Evolutionary conservation across 148 eudicot species (phyloP).

Genomic region (Camellia lanceoleosa): DNA sequence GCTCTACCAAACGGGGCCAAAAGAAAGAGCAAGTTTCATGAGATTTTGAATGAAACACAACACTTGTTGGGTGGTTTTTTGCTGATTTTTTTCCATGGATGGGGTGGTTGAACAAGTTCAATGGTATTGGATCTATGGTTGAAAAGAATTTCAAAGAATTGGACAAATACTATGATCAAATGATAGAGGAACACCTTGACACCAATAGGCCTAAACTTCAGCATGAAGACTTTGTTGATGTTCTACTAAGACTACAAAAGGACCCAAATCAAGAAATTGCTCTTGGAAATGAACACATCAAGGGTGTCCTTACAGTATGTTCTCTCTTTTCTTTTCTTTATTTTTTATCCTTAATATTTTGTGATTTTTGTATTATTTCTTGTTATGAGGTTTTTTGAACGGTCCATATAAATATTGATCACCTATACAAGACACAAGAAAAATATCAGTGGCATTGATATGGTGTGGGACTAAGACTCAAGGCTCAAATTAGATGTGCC

Average conservation of each 20-base stretch:
- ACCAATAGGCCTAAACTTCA: constrained; percentile 11
- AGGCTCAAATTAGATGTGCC: too few species aligned
- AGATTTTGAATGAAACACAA: constrained; percentile 33
- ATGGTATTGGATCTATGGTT: constrained; percentile 44
- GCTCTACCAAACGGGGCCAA: too few species aligned
- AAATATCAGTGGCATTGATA: too few species aligned
- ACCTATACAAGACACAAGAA: too few species aligned
- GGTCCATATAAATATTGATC: too few species aligned
- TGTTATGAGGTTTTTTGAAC: too few species aligned
- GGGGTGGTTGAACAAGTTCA: constrained; percentile 48
- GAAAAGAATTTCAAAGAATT: constrained; percentile 32
- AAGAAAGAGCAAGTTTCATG: constrained; percentile 15
- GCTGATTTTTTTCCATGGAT: constrained; percentile 59
- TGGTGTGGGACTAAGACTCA: too few species aligned
- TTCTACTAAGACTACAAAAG: constrained; percentile 44
- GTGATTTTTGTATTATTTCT: too few species aligned
- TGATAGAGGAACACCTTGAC: constrained; percentile 39
- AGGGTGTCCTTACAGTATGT: constrained; percentile 50
- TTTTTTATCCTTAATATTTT: too few species aligned
- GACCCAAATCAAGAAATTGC: constrained; percentile 35
- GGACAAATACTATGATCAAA: constrained; percentile 33
- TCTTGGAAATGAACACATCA: constrained; percentile 34
- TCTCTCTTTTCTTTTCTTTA: background rate
- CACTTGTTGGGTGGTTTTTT: constrained; percentile 37
- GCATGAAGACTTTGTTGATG: constrained; percentile 49